A percentile compares a stretch with the other conserved stretches of the same genome.
Evolutionary conservation across 1,284 basidiomycete species (phyloP).

Genomic region (Inonotus hispidus): DNA sequence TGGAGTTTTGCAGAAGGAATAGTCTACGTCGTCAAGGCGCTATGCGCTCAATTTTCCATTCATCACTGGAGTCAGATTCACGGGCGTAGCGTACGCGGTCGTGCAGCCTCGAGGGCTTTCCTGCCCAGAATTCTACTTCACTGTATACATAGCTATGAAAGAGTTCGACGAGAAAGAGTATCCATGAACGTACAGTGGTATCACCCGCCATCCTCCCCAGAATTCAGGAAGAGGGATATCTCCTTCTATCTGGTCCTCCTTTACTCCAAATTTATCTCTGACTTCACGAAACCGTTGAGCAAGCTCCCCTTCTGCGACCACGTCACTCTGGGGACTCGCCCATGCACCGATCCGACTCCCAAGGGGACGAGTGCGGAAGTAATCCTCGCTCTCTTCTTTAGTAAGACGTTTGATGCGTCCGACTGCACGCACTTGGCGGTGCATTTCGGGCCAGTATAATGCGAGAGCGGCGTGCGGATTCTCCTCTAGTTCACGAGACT

Average conservation of each 20-base stretch:
- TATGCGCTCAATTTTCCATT: conserved; percentile 73
- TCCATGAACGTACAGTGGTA: conserved; percentile 80
- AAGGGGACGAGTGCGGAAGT: conserved; percentile 81
- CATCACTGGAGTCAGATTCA: conserved; percentile 42
- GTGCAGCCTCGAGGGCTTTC: conserved; percentile 85
- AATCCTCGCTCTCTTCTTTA: conserved; percentile 70
- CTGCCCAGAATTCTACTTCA: conserved; percentile 90
- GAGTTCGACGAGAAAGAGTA: no score
- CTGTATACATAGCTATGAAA: conserved; percentile 34
- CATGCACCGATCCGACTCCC: conserved; percentile 88
- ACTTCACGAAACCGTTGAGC: conserved; percentile 55
- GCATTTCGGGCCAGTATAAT: conserved; percentile 90
- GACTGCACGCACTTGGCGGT: conserved; percentile 78
- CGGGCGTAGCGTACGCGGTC: conserved; percentile 82
- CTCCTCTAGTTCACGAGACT: conserved; percentile 72
- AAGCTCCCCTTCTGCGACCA: conserved; percentile 70
- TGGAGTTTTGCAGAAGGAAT: background rate
- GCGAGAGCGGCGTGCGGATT: conserved; percentile 81
- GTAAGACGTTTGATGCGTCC: conserved; percentile 79
- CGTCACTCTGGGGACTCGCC: conserved; percentile 84
- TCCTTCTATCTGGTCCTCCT: conserved; percentile 35
- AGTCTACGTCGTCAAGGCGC: conserved; percentile 47
- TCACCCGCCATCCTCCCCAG: conserved; percentile 95
- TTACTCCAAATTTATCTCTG: conserved; percentile 54
- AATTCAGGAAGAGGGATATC: conserved; percentile 81